Evolutionary conservation across 805 yeast species (phyloP).

Genomic region (Ascoidea rubescens): DNA sequence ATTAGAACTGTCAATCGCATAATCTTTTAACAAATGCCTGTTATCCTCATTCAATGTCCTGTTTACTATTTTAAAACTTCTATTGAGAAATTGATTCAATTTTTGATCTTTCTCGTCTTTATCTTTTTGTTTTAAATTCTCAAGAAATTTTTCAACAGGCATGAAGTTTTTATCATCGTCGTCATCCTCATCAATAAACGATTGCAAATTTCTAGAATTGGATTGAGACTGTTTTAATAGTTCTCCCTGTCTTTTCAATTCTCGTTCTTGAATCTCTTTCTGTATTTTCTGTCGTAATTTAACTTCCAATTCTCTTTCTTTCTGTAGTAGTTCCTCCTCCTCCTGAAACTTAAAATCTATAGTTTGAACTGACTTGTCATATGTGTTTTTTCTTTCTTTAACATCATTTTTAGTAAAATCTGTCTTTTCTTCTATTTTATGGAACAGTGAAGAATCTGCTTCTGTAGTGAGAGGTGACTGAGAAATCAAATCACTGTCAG

Average conservation of each 20-base stretch:
- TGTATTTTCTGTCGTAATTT: slow-evolving; percentile 1
- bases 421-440: neutral
- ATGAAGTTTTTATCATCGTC: slow-evolving; percentile 11
- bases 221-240: neutral
- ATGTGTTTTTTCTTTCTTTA: neutral
- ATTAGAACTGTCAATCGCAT: neutral
- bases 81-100: slow-evolving; percentile 3
- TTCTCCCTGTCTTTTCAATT: slow-evolving; percentile 8
- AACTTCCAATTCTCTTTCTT: slow-evolving; percentile 1
- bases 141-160: slow-evolving; percentile 13
- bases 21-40: neutral
- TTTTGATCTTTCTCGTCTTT: neutral
- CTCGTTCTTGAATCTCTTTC: neutral
- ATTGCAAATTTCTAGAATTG: neutral
- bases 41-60: slow-evolving; percentile 4
- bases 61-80: slow-evolving; percentile 8
- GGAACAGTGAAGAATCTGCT: neutral
- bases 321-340: slow-evolving; percentile 1
- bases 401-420: neutral
- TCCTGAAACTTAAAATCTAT: slow-evolving; percentile 4
- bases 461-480: neutral
- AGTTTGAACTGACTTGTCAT: slow-evolving; percentile 8
- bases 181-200: slow-evolving; percentile 42
- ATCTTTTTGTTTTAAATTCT: slow-evolving; percentile 1
- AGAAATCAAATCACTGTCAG: neutral